Evolutionary conservation across 371 early-diverging fungal genomes (phyloP), one percentile per base, ranked within the genome.

Genomic region (Quaeritorhiza haematococci): DNA sequence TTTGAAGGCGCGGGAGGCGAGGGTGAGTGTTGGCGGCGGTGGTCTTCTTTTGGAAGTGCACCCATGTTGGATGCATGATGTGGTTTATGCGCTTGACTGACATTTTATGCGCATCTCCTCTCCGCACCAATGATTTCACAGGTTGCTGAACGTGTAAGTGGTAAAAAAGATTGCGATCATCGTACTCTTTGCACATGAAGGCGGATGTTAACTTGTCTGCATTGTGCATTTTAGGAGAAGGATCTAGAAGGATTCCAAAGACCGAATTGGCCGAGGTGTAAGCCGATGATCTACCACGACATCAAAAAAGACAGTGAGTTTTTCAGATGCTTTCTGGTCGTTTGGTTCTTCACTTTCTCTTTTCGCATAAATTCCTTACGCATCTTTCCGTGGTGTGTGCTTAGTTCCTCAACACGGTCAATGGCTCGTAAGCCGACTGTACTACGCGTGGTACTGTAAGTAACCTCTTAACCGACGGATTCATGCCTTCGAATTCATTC

Each of bases 261-360:
- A 6, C 72, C 72, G 15, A 71, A 71, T 49, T 71, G 63, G 59
- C 68, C 71, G 7, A 13, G 46, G 7, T 26, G 8, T 23, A 21
- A 45, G 8, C 46, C 46, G 26, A 34, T 51, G 33, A 24, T 71
- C 1, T 71, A 71, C 34, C 72, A 71, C 45, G 66, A 67, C 49
- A 71, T 71, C 32, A 56, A 63, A 24, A 58, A 61, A 2, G 72
- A 71, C 43, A 71, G n/a, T n/a, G n/a, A n/a, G n/a, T n/a, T n/a
- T n/a, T n/a, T n/a, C n/a, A n/a, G n/a, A n/a, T n/a, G n/a, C n/a
- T n/a, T n/a, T n/a, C n/a, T n/a, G n/a, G n/a, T n/a, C n/a, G n/a
- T n/a, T n/a, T n/a, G n/a, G n/a, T n/a, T n/a, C n/a, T n/a, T n/a
- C n/a, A n/a, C n/a, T n/a, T n/a, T n/a, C n/a, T n/a, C n/a, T n/a